Evolutionary conservation across 352 stramenopile species (phyloP).

Genomic region (Thalassiosira pacifica): DNA sequence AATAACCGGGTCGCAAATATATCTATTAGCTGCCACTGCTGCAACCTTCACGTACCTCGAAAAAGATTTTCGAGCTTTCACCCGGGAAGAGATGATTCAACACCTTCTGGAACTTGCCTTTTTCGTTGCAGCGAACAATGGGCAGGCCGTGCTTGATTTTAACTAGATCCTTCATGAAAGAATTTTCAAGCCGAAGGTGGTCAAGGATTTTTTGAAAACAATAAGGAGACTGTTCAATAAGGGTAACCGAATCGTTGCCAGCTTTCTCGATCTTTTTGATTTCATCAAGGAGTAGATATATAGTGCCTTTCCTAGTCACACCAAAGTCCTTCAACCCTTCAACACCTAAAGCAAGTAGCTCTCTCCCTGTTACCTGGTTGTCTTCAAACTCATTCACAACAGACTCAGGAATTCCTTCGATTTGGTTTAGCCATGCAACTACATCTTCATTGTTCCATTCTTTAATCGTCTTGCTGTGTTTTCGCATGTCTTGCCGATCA

Average conservation of each 20-base stretch:
- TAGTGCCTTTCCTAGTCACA: slow-evolving; percentile 29
- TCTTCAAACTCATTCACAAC: slow-evolving; percentile 37
- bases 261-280: slow-evolving; percentile 41
- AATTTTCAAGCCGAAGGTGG: slow-evolving; percentile 28
- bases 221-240: slow-evolving; percentile 35
- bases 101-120: background rate
- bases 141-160: slow-evolving; percentile 6
- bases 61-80: slow-evolving; percentile 5
- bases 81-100: slow-evolving; percentile 16
- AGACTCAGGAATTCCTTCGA: slow-evolving; percentile 33
- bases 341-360: slow-evolving; percentile 31
- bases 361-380: slow-evolving; percentile 34
- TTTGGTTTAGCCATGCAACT: slow-evolving; percentile 21
- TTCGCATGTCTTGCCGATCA: no score
- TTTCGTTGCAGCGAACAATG: background rate
- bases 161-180: slow-evolving; percentile 11
- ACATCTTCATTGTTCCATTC: slow-evolving; percentile 48
- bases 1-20: no score
- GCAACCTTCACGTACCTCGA: no score
- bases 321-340: slow-evolving; percentile 37
- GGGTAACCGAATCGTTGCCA: background rate
- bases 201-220: slow-evolving; percentile 44
- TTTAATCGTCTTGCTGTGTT: slow-evolving; percentile 14
- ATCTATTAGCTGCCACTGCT: no score
- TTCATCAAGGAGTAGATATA: slow-evolving; percentile 35